Percentiles rank a stretch among this genome's conserved stretches.
phyloP scores from a whole-genome alignment of 495 filamentous ascomycete species.

The Tuber brumale region DNA sequence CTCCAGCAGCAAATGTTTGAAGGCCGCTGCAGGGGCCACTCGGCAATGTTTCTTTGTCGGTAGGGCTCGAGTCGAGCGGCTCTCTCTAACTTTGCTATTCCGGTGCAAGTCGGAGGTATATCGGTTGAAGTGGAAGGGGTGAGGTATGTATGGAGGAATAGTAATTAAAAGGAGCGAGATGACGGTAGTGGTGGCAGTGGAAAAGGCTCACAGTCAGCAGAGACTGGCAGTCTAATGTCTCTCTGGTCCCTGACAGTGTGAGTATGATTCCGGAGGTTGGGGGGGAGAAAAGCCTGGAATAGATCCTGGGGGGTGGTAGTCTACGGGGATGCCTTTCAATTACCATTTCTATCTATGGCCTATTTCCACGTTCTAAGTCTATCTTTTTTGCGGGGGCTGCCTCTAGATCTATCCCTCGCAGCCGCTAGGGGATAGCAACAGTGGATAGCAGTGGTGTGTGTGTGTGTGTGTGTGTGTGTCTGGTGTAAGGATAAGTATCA shows the following conservation, averaged over 20 bases:
- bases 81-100: slow-evolving; percentile 18
- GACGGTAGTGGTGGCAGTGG: background rate
- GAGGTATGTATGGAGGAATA: background rate
- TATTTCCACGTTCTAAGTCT: background rate
- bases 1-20: slow-evolving; percentile 29
- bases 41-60: slow-evolving; percentile 31
- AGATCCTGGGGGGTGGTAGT: background rate
- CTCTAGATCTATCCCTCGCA: background rate
- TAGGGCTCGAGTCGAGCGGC: slow-evolving; percentile 16
- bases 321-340: background rate
- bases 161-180: background rate
- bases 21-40: slow-evolving; percentile 32
- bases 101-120: slow-evolving; percentile 10
- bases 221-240: background rate
- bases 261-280: background rate
- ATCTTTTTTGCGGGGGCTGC: background rate
- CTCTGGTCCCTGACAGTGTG: background rate
- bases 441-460: background rate
- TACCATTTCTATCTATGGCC: background rate
- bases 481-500: slow-evolving; percentile 8
- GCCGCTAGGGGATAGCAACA: background rate
- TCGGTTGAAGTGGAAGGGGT: background rate
- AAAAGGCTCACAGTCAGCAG: background rate
- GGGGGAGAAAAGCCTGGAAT: background rate
- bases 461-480: background rate